Evolutionary conservation across 192 early-diverging fungal genomes (phyloP).

Genomic region (Entomortierella parvispora): DNA sequence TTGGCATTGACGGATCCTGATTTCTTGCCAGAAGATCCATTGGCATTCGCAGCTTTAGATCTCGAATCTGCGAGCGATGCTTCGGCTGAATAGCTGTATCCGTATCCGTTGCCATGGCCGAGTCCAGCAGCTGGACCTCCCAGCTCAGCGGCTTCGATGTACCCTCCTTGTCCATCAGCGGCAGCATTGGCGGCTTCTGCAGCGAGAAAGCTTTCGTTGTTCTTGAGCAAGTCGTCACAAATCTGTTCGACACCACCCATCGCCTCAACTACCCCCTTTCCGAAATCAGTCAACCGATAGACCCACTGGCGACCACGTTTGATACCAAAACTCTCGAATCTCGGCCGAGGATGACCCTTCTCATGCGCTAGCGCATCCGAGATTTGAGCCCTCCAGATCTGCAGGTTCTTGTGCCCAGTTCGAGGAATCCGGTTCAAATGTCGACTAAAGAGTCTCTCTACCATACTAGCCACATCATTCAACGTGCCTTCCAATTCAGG

Average conservation of each 20-base stretch:
- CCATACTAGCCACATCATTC: conserved; percentile 52
- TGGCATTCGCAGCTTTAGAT: not conserved
- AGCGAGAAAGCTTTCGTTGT: conserved; percentile 20
- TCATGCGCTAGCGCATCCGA: conserved; percentile 50
- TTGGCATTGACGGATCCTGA: not conserved
- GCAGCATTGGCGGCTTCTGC: not conserved
- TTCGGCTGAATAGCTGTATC: conserved; percentile 38
- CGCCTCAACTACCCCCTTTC: conserved; percentile 47
- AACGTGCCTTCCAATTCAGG: conserved; percentile 40
- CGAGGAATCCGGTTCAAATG: conserved; percentile 48
- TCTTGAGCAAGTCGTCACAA: conserved; percentile 43
- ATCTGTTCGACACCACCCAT: conserved; percentile 50
- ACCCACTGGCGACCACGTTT: conserved; percentile 51
- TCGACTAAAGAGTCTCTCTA: conserved; percentile 44
- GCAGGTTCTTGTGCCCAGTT: conserved; percentile 49
- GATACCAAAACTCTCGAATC: conserved; percentile 51
- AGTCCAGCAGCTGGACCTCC: conserved; percentile 38
- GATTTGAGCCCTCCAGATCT: conserved; percentile 52
- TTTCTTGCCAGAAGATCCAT: conserved; percentile 4
- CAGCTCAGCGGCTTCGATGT: too few species aligned
- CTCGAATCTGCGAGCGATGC: not conserved
- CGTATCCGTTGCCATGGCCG: conserved; percentile 44
- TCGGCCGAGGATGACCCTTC: conserved; percentile 44
- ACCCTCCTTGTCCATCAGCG: conserved; percentile 21
- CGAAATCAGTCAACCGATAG: conserved; percentile 42